Evolutionary conservation across 352 stramenopile genomes (phyloP).

Genomic region (Pythium guiyangense): DNA sequence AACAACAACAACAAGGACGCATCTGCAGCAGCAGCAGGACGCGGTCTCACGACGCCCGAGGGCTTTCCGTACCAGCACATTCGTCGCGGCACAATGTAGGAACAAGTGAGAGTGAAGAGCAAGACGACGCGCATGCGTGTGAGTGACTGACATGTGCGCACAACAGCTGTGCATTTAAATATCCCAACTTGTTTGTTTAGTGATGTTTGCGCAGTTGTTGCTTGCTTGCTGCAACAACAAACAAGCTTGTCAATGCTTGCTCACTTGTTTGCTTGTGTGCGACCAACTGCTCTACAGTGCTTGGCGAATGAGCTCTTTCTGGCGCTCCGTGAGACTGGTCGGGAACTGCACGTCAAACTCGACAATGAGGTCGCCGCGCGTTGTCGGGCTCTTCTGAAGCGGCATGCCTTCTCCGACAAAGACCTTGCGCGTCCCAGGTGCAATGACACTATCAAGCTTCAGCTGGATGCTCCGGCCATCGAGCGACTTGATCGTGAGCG

Average conservation of each 20-base stretch:
- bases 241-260: no score
- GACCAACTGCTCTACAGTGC: slow-evolving; percentile 40
- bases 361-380: slow-evolving; percentile 93
- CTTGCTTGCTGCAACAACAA: no score
- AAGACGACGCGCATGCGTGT: no score
- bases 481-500: slow-evolving; percentile 89
- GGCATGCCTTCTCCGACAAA: slow-evolving; percentile 96
- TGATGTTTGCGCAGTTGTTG: no score
- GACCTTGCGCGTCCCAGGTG: slow-evolving; percentile 90
- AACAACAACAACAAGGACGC: slow-evolving; percentile 22
- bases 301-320: slow-evolving; percentile 72
- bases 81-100: slow-evolving; percentile 73
- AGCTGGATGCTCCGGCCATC: slow-evolving; percentile 91
- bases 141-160: no score
- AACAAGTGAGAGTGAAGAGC: no score
- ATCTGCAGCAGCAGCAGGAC: slow-evolving; percentile 9
- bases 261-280: neutral
- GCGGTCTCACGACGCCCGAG: slow-evolving; percentile 28
- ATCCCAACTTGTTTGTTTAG: no score
- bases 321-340: slow-evolving; percentile 70
- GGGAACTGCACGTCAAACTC: slow-evolving; percentile 98
- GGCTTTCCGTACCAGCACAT: slow-evolving; percentile 65
- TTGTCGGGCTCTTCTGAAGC: slow-evolving; percentile 64
- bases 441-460: slow-evolving; percentile 87
- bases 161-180: no score